These are phyloP conservation scores for Abrus precatorius DNA, from an alignment of 306 rosid genomes.

Conservation along the genomic window DNA sequence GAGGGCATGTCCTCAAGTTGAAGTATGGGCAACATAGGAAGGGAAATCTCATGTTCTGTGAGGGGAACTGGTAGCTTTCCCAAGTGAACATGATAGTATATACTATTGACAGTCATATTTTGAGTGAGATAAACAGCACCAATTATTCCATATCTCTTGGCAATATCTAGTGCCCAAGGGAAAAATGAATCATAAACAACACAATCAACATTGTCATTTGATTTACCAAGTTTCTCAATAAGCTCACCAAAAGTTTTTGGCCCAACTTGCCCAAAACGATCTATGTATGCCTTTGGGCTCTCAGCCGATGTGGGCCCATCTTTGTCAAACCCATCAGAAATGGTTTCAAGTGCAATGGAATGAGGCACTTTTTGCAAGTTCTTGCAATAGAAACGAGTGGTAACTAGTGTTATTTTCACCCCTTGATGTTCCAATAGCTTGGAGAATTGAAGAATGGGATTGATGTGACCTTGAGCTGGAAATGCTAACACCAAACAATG, in stretches of 20 bases:
- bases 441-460: constrained; percentile 54
- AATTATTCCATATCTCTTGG: constrained; percentile 47
- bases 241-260: constrained; percentile 35
- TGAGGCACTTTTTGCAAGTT: background rate
- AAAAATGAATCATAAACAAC: constrained; percentile 53
- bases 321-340: constrained; percentile 58
- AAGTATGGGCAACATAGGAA: constrained; percentile 48
- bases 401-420: constrained; percentile 48
- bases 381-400: constrained; percentile 36
- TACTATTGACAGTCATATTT: constrained; percentile 41
- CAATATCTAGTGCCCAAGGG: constrained; percentile 58
- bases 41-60: constrained; percentile 3
- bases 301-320: background rate
- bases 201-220: constrained; percentile 41
- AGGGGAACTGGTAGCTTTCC: constrained; percentile 43
- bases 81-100: constrained; percentile 45
- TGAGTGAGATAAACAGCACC: constrained; percentile 54
- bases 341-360: constrained; percentile 46
- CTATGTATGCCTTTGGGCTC: background rate
- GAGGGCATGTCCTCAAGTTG: constrained; percentile 53
- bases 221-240: constrained; percentile 16
- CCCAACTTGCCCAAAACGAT: constrained; percentile 41
- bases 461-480: constrained; percentile 54
- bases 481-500: constrained; percentile 47
- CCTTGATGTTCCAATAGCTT: constrained; percentile 45